A percentile compares a stretch with the other conserved stretches of the same genome.
phyloP scores from a whole-genome alignment of 1,139 yeast species.

The Kurtzmaniella natalensis region DNA sequence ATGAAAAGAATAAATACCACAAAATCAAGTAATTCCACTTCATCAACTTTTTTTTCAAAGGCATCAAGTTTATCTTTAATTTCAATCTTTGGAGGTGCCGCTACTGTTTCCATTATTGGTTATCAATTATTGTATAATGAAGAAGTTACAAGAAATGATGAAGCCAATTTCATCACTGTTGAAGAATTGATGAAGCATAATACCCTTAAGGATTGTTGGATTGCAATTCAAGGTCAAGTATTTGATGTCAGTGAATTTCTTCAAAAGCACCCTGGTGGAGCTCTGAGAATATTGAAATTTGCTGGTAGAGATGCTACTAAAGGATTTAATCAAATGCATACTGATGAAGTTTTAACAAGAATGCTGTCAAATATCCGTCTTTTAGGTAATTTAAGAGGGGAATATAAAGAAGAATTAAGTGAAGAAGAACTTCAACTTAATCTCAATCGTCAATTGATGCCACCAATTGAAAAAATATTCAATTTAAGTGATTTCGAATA shows the following conservation, averaged over 20 bases:
- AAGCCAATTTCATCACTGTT: constrained; percentile 8
- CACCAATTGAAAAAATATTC: constrained; percentile 24
- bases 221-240: constrained; percentile 23
- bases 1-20: not conserved
- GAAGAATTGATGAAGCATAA: constrained; percentile 13
- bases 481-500: constrained; percentile 29
- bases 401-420: constrained; percentile 10
- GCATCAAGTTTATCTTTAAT: no score
- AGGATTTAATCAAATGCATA: constrained; percentile 14
- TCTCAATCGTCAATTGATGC: constrained; percentile 17
- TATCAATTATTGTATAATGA: not conserved
- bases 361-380: constrained; percentile 9
- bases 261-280: constrained; percentile 25
- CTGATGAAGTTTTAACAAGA: constrained; percentile 10
- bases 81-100: not conserved
- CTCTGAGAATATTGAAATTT: constrained; percentile 18
- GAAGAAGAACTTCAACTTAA: constrained; percentile 9
- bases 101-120: not conserved
- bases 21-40: not conserved
- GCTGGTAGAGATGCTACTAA: constrained; percentile 26
- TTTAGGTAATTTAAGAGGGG: constrained; percentile 16
- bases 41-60: no score
- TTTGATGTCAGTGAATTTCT: constrained; percentile 26
- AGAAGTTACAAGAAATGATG: constrained; percentile 1
- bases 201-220: constrained; percentile 19